A percentile compares a stretch with the other conserved stretches of the same genome.
phyloP scores from a whole-genome alignment of 345 rosid genomes.

The Pugionium dolabratum region DNA sequence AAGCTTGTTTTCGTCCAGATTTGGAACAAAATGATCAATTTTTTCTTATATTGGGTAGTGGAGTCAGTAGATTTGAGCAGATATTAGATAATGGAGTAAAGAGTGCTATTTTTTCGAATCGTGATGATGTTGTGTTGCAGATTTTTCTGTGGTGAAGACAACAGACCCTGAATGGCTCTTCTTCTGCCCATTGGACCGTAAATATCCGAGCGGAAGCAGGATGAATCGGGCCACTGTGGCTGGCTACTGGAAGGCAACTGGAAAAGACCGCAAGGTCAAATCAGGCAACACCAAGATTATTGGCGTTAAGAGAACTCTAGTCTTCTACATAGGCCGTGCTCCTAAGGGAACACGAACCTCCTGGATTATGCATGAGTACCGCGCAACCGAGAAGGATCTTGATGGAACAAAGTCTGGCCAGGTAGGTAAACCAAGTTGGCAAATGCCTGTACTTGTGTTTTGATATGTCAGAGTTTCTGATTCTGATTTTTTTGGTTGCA shows the following conservation, averaged over 20 bases:
- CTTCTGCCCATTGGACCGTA: conserved; percentile 87
- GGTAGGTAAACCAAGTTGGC: conserved; percentile 58
- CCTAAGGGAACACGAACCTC: conserved; percentile 67
- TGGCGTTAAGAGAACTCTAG: conserved; percentile 91
- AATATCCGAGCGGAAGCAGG: conserved; percentile 79
- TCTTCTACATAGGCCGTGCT: conserved; percentile 81
- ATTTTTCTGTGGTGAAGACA: conserved; percentile 55
- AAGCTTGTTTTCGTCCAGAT: not conserved
- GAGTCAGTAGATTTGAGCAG: not conserved
- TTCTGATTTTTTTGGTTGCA: conserved; percentile 36
- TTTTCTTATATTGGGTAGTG: not conserved
- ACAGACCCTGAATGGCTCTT: conserved; percentile 87
- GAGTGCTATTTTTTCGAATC: not conserved
- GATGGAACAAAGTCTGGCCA: conserved; percentile 82
- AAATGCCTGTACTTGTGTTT: not conserved
- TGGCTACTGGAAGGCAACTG: conserved; percentile 98
- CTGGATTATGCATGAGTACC: conserved; percentile 96
- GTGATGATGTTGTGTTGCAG: conserved; percentile 41
- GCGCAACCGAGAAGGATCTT: conserved; percentile 67
- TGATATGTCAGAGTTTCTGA: not conserved
- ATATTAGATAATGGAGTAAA: not conserved
- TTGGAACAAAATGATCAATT: not conserved
- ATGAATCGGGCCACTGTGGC: conserved; percentile 77
- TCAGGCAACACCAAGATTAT: conserved; percentile 52
- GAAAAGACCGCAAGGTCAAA: conserved; percentile 76